phyloP scores from a whole-genome alignment of 306 rosid species.

The Hippophae rhamnoides region DNA sequence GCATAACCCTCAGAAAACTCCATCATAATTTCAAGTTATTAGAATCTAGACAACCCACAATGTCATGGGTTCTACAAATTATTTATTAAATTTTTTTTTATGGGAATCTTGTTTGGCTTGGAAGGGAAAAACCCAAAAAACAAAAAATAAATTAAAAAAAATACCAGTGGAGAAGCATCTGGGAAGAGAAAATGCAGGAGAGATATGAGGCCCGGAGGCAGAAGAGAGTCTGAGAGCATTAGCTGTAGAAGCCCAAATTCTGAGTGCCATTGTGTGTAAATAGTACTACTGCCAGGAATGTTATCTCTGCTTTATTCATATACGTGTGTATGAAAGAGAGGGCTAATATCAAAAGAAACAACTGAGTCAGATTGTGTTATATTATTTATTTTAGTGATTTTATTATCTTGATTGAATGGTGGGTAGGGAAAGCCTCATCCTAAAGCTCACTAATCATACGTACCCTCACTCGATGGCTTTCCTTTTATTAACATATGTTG shows the following conservation, averaged over 20 bases:
- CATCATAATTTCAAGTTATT: too few species aligned
- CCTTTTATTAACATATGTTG: background rate
- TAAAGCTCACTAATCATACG: background rate
- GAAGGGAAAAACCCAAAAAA: too few species aligned
- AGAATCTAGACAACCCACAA: background rate
- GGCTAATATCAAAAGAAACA: too few species aligned
- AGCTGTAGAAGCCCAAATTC: conserved; percentile 97
- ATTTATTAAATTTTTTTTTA: too few species aligned
- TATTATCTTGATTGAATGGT: conserved; percentile 79
- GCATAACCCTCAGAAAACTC: background rate
- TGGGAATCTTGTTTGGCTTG: too few species aligned
- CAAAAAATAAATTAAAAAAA: conserved; percentile 2
- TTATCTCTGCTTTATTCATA: background rate
- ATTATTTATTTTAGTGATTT: conserved; percentile 10
- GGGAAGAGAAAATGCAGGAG: conserved; percentile 54
- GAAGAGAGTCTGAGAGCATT: conserved; percentile 70
- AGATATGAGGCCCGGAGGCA: conserved; percentile 47
- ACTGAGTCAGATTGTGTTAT: background rate
- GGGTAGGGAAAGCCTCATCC: conserved; percentile 58
- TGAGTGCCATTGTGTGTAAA: conserved; percentile 53
- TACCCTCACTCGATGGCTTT: background rate
- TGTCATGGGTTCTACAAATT: too few species aligned
- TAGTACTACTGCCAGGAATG: background rate
- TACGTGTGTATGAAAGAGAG: background rate
- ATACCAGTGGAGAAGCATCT: conserved; percentile 77